These are phyloP conservation scores for Diutina catenulata DNA, from an alignment of 1,139 yeast genomes.

Conservation along the genomic window DNA sequence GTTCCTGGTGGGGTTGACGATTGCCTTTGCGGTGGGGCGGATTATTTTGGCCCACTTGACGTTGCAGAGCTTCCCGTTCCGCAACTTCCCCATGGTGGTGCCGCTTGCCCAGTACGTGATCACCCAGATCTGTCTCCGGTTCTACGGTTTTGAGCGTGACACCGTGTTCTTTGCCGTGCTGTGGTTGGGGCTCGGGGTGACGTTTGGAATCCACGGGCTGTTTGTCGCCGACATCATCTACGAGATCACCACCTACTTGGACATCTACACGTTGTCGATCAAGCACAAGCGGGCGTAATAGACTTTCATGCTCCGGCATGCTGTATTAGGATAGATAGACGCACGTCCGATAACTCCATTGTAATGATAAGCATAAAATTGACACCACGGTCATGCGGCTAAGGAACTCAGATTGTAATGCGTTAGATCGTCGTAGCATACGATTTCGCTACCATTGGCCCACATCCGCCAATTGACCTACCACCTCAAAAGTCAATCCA, in stretches of 20 bases:
- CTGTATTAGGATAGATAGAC: too few relatives aligned
- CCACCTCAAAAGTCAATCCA: too few relatives aligned
- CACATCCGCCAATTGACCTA: too few relatives aligned
- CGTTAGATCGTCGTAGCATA: too few relatives aligned
- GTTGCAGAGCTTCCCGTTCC: conserved; percentile 59
- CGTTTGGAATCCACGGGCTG: conserved; percentile 66
- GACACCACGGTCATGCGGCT: too few relatives aligned
- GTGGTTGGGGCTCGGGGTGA: conserved; percentile 67
- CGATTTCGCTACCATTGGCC: too few relatives aligned
- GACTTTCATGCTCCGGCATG: too few relatives aligned
- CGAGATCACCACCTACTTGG: conserved; percentile 75
- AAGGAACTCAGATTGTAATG: too few relatives aligned
- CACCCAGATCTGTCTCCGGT: conserved; percentile 18
- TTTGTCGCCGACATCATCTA: conserved; percentile 73
- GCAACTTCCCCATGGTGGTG: conserved; percentile 57
- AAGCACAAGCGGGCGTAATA: conserved; percentile 58
- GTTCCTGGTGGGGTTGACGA: conserved; percentile 57
- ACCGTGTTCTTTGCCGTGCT: conserved; percentile 36
- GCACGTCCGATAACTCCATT: too few relatives aligned
- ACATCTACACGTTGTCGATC: conserved; percentile 75
- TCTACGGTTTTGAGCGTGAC: conserved; percentile 25
- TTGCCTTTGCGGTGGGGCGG: conserved; percentile 82
- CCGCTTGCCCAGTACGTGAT: conserved; percentile 47
- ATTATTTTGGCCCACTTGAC: conserved; percentile 86
- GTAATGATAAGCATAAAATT: too few relatives aligned